Percentiles rank a stretch among this genome's conserved stretches.
phyloP scores from a whole-genome alignment of 257 asterid species.

The Solanum clarkiae region DNA sequence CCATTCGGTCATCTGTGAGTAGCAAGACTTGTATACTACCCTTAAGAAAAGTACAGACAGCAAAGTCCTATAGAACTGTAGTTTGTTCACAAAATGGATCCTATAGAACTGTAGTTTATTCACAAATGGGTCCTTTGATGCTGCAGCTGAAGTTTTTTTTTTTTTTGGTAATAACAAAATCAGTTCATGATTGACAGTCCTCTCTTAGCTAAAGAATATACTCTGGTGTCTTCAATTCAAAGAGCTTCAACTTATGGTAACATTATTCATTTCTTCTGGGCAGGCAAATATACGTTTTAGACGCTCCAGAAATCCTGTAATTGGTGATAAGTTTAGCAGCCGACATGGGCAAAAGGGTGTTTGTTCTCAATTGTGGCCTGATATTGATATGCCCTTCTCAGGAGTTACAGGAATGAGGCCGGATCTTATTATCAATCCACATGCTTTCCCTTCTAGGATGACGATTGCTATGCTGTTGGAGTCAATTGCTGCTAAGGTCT shows the following conservation, averaged over 20 bases:
- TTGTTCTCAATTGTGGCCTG: slow-evolving; percentile 96
- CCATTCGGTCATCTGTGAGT: not conserved
- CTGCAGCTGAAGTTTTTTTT: not conserved
- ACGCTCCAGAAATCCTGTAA: slow-evolving; percentile 74
- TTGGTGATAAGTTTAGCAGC: slow-evolving; percentile 98
- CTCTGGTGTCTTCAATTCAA: not conserved
- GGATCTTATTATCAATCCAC: slow-evolving; percentile 96
- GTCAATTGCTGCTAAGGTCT: slow-evolving; percentile 95
- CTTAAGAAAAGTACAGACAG: not conserved
- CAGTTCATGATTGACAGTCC: not conserved
- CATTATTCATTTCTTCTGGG: slow-evolving; percentile 6
- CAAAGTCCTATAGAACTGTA: not conserved
- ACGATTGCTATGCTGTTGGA: slow-evolving; percentile 97
- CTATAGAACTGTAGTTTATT: not conserved
- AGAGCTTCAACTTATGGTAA: not conserved
- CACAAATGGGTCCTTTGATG: not conserved
- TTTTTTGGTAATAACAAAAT: not conserved
- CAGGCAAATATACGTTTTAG: slow-evolving; percentile 89
- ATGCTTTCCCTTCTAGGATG: slow-evolving; percentile 98
- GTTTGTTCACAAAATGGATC: not conserved
- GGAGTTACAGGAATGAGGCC: slow-evolving; percentile 90
- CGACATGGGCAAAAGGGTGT: slow-evolving; percentile 99
- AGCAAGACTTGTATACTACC: not conserved
- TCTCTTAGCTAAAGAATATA: not conserved
- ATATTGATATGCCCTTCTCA: slow-evolving; percentile 89